Percentiles rank a stretch among this genome's conserved stretches.
Conservation (phyloP, 805 yeast genomes). For the Hanseniaspora lindneri region DNA sequence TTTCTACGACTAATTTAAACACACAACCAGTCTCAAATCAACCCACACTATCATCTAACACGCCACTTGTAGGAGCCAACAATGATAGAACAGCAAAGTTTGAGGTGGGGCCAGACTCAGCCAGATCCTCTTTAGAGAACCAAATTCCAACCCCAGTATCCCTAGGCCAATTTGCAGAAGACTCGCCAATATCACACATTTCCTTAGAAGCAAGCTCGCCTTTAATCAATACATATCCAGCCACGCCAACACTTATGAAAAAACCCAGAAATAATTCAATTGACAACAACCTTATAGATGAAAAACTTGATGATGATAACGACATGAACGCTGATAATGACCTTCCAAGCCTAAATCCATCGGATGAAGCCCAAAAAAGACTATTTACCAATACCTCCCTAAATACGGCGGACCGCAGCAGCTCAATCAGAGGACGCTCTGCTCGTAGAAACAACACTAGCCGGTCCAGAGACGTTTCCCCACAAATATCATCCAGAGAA, state of each 20-base stretch:
- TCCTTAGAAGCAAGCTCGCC: too few species aligned
- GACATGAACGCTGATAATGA: too few species aligned
- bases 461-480: constrained; percentile 6
- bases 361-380: background rate
- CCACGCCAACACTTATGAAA: background rate
- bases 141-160: too few species aligned
- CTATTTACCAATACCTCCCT: background rate
- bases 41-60: too few species aligned
- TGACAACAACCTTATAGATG: constrained; percentile 5
- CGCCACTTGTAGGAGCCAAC: too few species aligned
- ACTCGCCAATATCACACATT: too few species aligned
- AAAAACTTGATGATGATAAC: background rate
- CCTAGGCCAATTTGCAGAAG: too few species aligned
- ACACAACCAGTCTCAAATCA: background rate
- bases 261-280: background rate
- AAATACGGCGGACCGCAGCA: background rate
- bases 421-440: constrained; percentile 8
- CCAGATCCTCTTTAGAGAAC: too few species aligned
- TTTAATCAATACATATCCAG: background rate
- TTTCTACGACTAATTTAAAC: too few species aligned
- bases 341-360: too few species aligned
- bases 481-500: constrained; percentile 6
- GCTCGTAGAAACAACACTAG: background rate
- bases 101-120: too few species aligned
- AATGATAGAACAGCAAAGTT: too few species aligned